Evolutionary conservation across 306 rosid species (phyloP).

Genomic region (Castanopsis chinensis): DNA sequence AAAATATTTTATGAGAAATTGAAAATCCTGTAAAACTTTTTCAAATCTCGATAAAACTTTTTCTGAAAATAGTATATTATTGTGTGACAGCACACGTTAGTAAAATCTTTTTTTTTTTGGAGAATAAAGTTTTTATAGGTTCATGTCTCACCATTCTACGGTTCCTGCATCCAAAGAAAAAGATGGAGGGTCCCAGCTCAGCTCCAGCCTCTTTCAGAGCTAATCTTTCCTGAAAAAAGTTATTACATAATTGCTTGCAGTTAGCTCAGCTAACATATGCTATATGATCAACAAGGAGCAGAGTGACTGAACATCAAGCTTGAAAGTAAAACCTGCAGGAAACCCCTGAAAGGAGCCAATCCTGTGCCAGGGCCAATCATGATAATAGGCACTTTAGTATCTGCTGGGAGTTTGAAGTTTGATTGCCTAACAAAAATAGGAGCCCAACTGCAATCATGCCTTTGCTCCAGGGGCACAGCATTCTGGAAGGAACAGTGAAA

Average conservation of each 20-base stretch:
- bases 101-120: not conserved
- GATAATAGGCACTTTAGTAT: conserved; percentile 72
- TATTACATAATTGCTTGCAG: conserved; percentile 9
- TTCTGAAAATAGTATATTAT: too few species aligned
- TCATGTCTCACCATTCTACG: conserved; percentile 62
- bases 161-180: conserved; percentile 95
- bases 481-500: conserved; percentile 46
- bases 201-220: conserved; percentile 72
- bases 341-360: conserved; percentile 99
- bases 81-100: too few species aligned
- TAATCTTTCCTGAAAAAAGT: conserved; percentile 74
- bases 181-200: conserved; percentile 70
- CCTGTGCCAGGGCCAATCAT: conserved; percentile 99
- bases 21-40: too few species aligned
- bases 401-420: conserved; percentile 86
- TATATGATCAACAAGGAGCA: not conserved
- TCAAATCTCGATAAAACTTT: too few species aligned
- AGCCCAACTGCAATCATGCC: conserved; percentile 81
- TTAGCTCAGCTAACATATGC: conserved; percentile 9
- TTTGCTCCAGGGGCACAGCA: conserved; percentile 67
- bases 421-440: conserved; percentile 94
- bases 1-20: too few species aligned
- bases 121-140: not conserved
- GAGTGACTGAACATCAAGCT: conserved; percentile 16
- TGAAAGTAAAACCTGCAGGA: conserved; percentile 73